Evolutionary conservation across 352 stramenopile species (phyloP).

Genomic region (Globisporangium mamillatum): DNA sequence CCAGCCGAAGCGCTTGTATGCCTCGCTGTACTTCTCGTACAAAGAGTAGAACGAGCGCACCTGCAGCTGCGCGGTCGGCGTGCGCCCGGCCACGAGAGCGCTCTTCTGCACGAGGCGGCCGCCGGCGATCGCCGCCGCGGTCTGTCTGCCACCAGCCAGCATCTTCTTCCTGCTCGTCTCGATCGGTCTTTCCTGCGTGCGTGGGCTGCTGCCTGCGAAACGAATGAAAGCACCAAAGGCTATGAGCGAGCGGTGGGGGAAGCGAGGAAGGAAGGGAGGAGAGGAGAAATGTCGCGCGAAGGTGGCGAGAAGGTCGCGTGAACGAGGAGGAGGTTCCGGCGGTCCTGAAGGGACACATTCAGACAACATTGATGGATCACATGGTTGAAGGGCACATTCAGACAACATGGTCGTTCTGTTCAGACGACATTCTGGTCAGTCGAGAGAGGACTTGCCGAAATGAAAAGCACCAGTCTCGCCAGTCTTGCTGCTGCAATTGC

Average conservation of each 20-base stretch:
- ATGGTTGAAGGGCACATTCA: background rate
- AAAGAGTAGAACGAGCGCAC: slow-evolving; percentile 75
- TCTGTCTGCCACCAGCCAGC: slow-evolving; percentile 18
- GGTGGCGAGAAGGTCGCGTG: background rate
- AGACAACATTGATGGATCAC: background rate
- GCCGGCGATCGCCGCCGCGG: slow-evolving; percentile 29
- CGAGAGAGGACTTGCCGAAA: no score
- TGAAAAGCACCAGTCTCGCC: no score
- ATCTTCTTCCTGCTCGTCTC: slow-evolving; percentile 4
- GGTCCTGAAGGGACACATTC: slow-evolving; percentile 1
- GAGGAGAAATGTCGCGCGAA: slow-evolving; percentile 1
- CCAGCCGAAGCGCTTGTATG: slow-evolving; percentile 76
- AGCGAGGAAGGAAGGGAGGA: background rate
- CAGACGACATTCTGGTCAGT: background rate
- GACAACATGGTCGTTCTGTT: background rate
- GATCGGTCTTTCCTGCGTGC: slow-evolving; percentile 1
- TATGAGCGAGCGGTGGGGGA: slow-evolving; percentile 3
- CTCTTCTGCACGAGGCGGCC: slow-evolving; percentile 30
- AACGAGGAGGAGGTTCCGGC: background rate
- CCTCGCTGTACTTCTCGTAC: slow-evolving; percentile 80
- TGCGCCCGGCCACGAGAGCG: slow-evolving; percentile 3
- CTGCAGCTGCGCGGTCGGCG: slow-evolving; percentile 25
- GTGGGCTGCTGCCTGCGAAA: slow-evolving; percentile 5
- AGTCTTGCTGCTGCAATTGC: background rate
- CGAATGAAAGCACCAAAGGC: slow-evolving; percentile 1